Percentiles rank a stretch among this genome's conserved stretches.
These are phyloP conservation scores for Ganoderma leucocontextum DNA, from an alignment of 1,284 basidiomycete species.

Conservation along the genomic window DNA sequence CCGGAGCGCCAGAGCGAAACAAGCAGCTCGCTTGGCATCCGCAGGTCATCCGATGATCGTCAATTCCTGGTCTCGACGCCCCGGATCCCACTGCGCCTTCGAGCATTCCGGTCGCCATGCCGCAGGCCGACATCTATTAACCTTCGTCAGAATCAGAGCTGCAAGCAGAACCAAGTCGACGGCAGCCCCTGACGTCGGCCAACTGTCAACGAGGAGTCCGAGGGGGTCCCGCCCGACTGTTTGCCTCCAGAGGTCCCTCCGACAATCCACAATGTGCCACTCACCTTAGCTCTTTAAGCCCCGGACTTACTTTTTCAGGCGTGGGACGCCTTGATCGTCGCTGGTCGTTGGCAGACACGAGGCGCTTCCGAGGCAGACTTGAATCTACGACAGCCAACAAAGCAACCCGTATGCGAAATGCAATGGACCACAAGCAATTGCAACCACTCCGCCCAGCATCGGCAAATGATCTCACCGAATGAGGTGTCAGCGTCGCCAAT, in stretches of 20 bases:
- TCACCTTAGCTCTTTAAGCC: not conserved
- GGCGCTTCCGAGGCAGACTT: not conserved
- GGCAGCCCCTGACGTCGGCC: not conserved
- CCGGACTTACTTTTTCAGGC: not conserved
- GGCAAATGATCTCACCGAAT: not conserved
- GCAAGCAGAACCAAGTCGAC: not conserved
- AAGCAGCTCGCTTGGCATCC: not conserved
- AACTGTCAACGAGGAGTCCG: not conserved
- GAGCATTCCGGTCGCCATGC: not conserved
- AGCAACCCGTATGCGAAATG: not conserved
- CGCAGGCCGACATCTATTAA: not conserved
- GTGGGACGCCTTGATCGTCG: not conserved
- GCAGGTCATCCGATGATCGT: conserved; percentile 5
- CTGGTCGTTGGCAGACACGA: not conserved
- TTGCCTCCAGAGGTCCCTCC: not conserved
- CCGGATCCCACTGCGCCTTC: not conserved
- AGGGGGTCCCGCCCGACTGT: not conserved
- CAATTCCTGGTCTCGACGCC: not conserved
- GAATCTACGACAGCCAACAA: not conserved
- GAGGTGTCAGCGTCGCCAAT: not conserved
- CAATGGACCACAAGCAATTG: not conserved
- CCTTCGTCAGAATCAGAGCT: not conserved
- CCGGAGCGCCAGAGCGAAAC: not conserved
- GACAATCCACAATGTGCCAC: not conserved
- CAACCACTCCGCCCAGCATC: not conserved